A percentile compares a stretch with the other conserved stretches of the same genome.
Conservation (phyloP, 805 yeast species). For the Nakazawaea wyomingensis region DNA sequence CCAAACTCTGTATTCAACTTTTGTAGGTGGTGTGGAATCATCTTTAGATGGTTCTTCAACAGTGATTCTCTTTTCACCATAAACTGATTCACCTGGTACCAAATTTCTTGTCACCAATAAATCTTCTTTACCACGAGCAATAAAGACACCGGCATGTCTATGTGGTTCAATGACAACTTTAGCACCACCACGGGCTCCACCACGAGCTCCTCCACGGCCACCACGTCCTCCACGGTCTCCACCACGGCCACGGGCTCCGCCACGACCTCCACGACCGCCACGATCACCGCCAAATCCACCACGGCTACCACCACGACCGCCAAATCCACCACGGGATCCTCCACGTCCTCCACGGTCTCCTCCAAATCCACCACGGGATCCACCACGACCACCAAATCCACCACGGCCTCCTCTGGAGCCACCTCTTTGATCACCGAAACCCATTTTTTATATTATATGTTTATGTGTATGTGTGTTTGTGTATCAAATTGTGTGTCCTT, state of each 20-base stretch:
- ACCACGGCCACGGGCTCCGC: slow-evolving; percentile 43
- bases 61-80: slow-evolving; percentile 95
- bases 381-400: slow-evolving; percentile 9
- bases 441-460: too few species aligned
- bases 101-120: slow-evolving; percentile 92
- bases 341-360: slow-evolving; percentile 52
- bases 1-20: slow-evolving; percentile 99
- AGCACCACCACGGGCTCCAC: slow-evolving; percentile 88
- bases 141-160: slow-evolving; percentile 97
- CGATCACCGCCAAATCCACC: slow-evolving; percentile 40
- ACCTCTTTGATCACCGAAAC: slow-evolving; percentile 13
- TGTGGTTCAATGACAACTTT: slow-evolving; percentile 98
- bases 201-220: slow-evolving; percentile 63
- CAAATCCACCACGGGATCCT: slow-evolving; percentile 41
- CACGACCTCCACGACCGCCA: slow-evolving; percentile 43
- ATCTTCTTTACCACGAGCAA: slow-evolving; percentile 99
- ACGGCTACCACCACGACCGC: slow-evolving; percentile 32
- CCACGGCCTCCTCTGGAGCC: slow-evolving; percentile 12
- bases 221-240: slow-evolving; percentile 50
- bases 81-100: slow-evolving; percentile 98
- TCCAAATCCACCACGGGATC: slow-evolving; percentile 17
- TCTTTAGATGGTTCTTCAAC: slow-evolving; percentile 90
- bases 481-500: too few species aligned
- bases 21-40: slow-evolving; percentile 85
- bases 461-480: too few species aligned